Evolutionary conservation across 768 basidiomycete species (phyloP).

Genomic region (Sarcodon sp.): DNA sequence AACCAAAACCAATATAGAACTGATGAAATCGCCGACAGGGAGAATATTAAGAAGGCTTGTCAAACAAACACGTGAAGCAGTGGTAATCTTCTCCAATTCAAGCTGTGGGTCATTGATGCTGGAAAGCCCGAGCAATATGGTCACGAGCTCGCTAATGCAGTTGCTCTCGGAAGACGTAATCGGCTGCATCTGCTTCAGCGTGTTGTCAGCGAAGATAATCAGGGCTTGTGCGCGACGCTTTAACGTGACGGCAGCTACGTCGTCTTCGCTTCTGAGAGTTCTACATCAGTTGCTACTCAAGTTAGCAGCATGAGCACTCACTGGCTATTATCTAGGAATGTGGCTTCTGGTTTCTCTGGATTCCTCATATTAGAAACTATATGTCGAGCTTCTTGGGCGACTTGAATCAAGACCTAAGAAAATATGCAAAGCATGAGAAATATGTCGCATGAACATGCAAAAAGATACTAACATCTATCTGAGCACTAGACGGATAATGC

Average conservation of each 20-base stretch:
- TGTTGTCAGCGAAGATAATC: constrained; percentile 46
- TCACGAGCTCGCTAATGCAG: constrained; percentile 18
- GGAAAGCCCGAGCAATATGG: constrained; percentile 36
- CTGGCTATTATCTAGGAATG: constrained; percentile 47
- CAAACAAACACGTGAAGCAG: constrained; percentile 37
- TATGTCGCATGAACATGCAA: too few relatives aligned
- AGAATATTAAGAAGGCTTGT: constrained; percentile 46
- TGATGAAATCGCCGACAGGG: constrained; percentile 58
- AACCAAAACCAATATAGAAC: constrained; percentile 39
- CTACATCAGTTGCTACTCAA: background rate
- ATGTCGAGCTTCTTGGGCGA: constrained; percentile 53
- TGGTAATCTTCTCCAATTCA: constrained; percentile 17
- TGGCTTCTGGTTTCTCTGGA: constrained; percentile 22
- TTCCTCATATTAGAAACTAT: constrained; percentile 31
- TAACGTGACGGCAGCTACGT: constrained; percentile 26
- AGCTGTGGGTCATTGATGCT: constrained; percentile 13
- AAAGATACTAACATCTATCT: constrained; percentile 12
- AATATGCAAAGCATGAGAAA: background rate
- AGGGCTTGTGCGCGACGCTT: constrained; percentile 59
- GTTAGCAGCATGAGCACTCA: constrained; percentile 18
- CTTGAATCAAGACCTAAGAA: constrained; percentile 45
- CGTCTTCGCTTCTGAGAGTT: constrained; percentile 38
- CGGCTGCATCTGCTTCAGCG: constrained; percentile 23
- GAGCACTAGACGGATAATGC: constrained; percentile 32
- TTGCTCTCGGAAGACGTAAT: constrained; percentile 8